phyloP scores from a whole-genome alignment of 495 filamentous ascomycete genomes.

The Saxophila tyrrhenica region DNA sequence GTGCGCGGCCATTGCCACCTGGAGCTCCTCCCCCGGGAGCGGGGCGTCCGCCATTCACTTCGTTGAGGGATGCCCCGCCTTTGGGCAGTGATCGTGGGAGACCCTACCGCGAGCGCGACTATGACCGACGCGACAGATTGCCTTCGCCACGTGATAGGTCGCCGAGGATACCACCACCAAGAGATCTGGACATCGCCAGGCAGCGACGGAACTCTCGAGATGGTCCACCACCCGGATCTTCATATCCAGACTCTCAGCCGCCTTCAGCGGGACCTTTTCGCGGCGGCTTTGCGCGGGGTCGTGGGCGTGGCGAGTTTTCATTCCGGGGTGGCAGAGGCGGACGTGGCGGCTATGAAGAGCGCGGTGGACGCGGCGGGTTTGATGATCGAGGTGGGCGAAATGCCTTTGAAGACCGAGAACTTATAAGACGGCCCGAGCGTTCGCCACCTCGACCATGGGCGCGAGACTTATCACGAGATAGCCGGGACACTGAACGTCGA shows the following conservation, averaged over 20 bases:
- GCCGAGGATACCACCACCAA: slow-evolving; percentile 25
- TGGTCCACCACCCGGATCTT: slow-evolving; percentile 56
- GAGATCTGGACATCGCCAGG: slow-evolving; percentile 34
- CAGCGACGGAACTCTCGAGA: slow-evolving; percentile 49
- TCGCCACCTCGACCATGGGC: slow-evolving; percentile 34
- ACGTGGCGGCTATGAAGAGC: slow-evolving; percentile 9
- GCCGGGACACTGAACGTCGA: slow-evolving; percentile 27
- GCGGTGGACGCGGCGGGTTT: background rate
- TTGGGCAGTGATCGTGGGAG: slow-evolving; percentile 20
- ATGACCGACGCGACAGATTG: slow-evolving; percentile 36
- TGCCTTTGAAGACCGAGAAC: slow-evolving; percentile 54
- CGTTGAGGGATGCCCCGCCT: slow-evolving; percentile 27
- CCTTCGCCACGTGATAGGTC: slow-evolving; percentile 34
- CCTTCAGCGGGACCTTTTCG: slow-evolving; percentile 43
- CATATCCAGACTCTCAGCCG: slow-evolving; percentile 52
- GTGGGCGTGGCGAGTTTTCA: slow-evolving; percentile 31
- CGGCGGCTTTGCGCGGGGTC: slow-evolving; percentile 46
- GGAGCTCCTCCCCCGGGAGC: background rate
- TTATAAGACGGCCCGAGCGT: slow-evolving; percentile 45
- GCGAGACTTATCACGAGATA: slow-evolving; percentile 24
- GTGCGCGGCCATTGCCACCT: slow-evolving; percentile 2
- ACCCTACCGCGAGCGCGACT: slow-evolving; percentile 28
- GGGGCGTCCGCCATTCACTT: slow-evolving; percentile 8
- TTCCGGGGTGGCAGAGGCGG: slow-evolving; percentile 33
- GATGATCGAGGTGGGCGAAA: slow-evolving; percentile 35